Evolutionary conservation across 1,139 yeast species (phyloP).

Genomic region (Zygotorulaspora mrakii): DNA sequence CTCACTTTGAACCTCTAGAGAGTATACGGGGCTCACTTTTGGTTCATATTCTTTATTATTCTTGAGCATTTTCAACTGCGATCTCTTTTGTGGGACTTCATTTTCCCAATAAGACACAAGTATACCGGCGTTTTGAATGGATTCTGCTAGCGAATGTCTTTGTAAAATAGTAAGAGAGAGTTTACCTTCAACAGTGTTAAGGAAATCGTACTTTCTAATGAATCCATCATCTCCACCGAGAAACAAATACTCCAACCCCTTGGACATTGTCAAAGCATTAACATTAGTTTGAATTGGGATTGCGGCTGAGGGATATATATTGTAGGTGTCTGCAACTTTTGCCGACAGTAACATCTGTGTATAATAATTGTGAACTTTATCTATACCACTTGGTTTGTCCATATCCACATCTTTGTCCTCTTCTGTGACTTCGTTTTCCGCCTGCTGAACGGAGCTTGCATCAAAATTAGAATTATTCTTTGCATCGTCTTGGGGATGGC

Average conservation of each 20-base stretch:
- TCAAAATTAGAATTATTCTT: slow-evolving; percentile 3
- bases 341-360: slow-evolving; percentile 45
- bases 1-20: slow-evolving; percentile 77
- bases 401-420: slow-evolving; percentile 12
- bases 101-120: slow-evolving; percentile 90
- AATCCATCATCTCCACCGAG: slow-evolving; percentile 98
- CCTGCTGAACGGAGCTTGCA: slow-evolving; percentile 10
- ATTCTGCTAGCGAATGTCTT: slow-evolving; percentile 81
- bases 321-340: slow-evolving; percentile 47
- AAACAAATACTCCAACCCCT: slow-evolving; percentile 81
- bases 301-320: slow-evolving; percentile 65
- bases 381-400: slow-evolving; percentile 21
- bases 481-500: slow-evolving; percentile 5
- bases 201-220: slow-evolving; percentile 82
- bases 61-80: slow-evolving; percentile 40
- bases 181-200: slow-evolving; percentile 84
- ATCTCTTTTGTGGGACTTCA: slow-evolving; percentile 67
- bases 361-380: slow-evolving; percentile 38
- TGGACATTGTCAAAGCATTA: slow-evolving; percentile 72
- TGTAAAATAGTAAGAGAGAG: slow-evolving; percentile 88
- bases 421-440: slow-evolving; percentile 13
- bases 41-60: slow-evolving; percentile 58
- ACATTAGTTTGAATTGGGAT: slow-evolving; percentile 68
- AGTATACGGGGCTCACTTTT: slow-evolving; percentile 74
- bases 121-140: slow-evolving; percentile 80